Percentiles rank a stretch among this genome's conserved stretches.
These are phyloP conservation scores for Quercus gilva DNA, from an alignment of 306 rosid genomes.

Conservation along the genomic window DNA sequence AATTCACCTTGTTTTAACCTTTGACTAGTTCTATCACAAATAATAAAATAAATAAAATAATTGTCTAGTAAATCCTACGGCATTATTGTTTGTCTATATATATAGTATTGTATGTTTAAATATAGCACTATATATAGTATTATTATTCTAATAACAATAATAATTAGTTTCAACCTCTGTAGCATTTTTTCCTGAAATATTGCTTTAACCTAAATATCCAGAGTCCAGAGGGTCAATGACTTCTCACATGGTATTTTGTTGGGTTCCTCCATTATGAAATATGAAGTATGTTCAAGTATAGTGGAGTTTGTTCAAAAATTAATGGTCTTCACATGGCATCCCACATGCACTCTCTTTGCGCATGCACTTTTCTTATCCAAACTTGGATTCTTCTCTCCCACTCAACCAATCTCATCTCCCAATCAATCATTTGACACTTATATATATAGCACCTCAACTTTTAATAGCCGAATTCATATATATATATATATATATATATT, in stretches of 20 bases:
- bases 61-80: neutral
- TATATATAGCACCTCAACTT: slow-evolving; percentile 7
- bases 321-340: slow-evolving; percentile 74
- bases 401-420: slow-evolving; percentile 30
- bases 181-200: slow-evolving; percentile 1
- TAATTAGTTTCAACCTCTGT: neutral
- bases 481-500: too few species aligned
- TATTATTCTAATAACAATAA: slow-evolving; percentile 2
- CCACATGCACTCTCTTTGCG: slow-evolving; percentile 48
- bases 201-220: slow-evolving; percentile 17
- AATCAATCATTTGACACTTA: slow-evolving; percentile 42
- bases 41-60: too few species aligned
- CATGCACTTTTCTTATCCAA: slow-evolving; percentile 33
- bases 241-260: slow-evolving; percentile 64
- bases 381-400: slow-evolving; percentile 33
- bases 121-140: neutral
- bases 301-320: slow-evolving; percentile 37
- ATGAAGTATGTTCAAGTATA: slow-evolving; percentile 26
- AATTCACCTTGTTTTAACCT: neutral
- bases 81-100: neutral
- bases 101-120: neutral
- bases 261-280: slow-evolving; percentile 25
- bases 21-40: neutral
- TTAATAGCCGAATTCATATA: neutral
- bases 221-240: slow-evolving; percentile 39